Conservation (phyloP, 495 filamentous ascomycete genomes). For the Neurospora sp. region DNA sequence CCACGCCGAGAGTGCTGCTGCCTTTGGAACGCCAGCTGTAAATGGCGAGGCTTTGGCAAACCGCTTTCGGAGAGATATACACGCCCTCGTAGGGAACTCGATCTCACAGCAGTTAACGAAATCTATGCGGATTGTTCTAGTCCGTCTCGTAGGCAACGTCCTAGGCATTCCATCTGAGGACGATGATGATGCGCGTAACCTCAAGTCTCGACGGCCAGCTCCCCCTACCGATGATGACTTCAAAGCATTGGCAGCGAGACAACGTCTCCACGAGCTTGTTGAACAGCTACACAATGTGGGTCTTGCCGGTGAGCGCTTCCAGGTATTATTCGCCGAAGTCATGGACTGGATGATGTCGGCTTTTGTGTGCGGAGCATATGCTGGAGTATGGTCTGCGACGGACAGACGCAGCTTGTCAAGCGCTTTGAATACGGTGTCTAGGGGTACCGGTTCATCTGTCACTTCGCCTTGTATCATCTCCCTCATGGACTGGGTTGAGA, state of each 20-base stretch:
- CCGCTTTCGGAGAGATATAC: conserved; percentile 50
- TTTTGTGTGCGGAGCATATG: conserved; percentile 53
- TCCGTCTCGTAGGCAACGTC: conserved; percentile 42
- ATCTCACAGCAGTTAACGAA: conserved; percentile 43
- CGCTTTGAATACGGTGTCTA: conserved; percentile 13
- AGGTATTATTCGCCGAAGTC: conserved; percentile 64
- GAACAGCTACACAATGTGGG: conserved; percentile 60
- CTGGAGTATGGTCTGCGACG: conserved; percentile 40
- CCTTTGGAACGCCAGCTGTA: conserved; percentile 6
- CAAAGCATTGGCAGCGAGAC: conserved; percentile 32
- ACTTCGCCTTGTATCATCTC: conserved; percentile 46
- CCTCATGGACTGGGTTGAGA: conserved; percentile 61
- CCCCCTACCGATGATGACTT: conserved; percentile 14
- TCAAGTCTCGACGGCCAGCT: conserved; percentile 9
- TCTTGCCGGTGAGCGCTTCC: conserved; percentile 61
- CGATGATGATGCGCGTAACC: conserved; percentile 4
- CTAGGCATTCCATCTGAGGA: conserved; percentile 39
- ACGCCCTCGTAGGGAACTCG: conserved; percentile 57
- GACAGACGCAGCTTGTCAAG: conserved; percentile 6
- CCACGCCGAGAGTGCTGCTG: conserved; percentile 3
- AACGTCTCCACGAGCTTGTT: conserved; percentile 47
- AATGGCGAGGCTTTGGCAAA: conserved; percentile 28
- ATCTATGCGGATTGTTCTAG: conserved; percentile 44
- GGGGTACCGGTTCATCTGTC: conserved; percentile 25
- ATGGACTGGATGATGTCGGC: conserved; percentile 61